A percentile compares a stretch with the other conserved stretches of the same genome.
These are phyloP conservation scores for Ogataea nitratoaversa DNA, from an alignment of 805 yeast genomes.

Conservation along the genomic window DNA sequence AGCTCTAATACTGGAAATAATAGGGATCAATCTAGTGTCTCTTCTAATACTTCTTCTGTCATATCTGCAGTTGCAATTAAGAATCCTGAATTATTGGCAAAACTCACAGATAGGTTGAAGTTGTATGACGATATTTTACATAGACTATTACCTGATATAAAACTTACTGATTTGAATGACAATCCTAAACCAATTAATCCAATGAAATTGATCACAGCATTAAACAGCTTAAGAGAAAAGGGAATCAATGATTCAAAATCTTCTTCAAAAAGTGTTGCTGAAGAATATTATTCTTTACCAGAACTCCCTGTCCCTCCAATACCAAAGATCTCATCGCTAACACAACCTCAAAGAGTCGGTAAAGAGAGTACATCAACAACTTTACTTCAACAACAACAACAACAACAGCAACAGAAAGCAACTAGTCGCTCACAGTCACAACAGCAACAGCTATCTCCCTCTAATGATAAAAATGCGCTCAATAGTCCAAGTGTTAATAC, in stretches of 20 bases:
- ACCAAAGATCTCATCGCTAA: conserved; percentile 22
- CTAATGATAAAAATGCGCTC: conserved; percentile 13
- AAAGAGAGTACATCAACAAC: conserved; percentile 1
- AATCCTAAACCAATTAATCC: conserved; percentile 32
- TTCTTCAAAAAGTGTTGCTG: conserved; percentile 21
- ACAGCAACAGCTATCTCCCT: conserved; percentile 14
- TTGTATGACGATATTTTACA: conserved; percentile 31
- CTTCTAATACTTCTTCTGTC: conserved; percentile 14
- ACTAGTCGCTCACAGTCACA: conserved; percentile 4
- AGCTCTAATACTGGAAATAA: not conserved
- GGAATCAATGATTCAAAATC: conserved; percentile 16
- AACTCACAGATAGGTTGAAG: conserved; percentile 28
- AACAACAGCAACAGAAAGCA: conserved; percentile 1
- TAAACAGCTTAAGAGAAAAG: conserved; percentile 24
- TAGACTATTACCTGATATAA: conserved; percentile 29
- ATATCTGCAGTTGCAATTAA: conserved; percentile 5
- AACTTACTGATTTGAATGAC: conserved; percentile 29
- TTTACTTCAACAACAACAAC: conserved; percentile 3
- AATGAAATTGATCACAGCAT: conserved; percentile 27
- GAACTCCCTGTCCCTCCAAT: conserved; percentile 29
- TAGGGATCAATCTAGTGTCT: not conserved
- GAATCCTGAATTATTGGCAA: conserved; percentile 27
- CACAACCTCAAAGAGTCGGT: too few species aligned
- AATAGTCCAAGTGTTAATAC: conserved; percentile 21
- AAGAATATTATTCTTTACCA: conserved; percentile 26